Percentiles rank a stretch among this genome's conserved stretches.
Conservation (phyloP, 2,329 filamentous ascomycete genomes). For the Paramyrothecium roridum region DNA sequence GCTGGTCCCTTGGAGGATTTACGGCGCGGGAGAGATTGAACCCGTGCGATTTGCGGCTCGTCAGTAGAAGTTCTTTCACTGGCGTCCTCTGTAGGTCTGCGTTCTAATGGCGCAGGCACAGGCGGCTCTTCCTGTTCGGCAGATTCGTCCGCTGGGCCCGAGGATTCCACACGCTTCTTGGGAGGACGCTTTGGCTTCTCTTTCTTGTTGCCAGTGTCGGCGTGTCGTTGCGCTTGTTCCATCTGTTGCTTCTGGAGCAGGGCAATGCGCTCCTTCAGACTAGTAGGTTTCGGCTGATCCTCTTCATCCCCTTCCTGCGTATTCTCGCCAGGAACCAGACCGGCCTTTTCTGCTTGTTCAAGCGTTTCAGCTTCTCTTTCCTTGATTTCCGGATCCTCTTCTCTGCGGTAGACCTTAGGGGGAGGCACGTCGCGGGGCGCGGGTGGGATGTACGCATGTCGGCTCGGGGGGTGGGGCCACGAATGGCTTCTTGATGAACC, state of each 20-base stretch:
- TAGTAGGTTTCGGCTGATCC: conserved; percentile 86
- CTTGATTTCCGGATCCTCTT: conserved; percentile 76
- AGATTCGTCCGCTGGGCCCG: conserved; percentile 24
- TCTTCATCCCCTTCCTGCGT: conserved; percentile 56
- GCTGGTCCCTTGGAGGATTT: conserved; percentile 47
- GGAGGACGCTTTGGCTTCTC: conserved; percentile 78
- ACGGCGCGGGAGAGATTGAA: conserved; percentile 44
- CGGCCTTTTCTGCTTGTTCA: conserved; percentile 67
- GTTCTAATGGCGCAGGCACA: conserved; percentile 34
- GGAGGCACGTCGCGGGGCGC: conserved; percentile 66
- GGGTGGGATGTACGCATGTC: conserved; percentile 84
- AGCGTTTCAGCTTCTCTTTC: conserved; percentile 64
- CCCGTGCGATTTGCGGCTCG: conserved; percentile 25
- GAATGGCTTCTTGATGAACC: conserved; percentile 95
- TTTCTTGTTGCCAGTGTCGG: conserved; percentile 74
- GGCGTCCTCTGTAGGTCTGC: conserved; percentile 44
- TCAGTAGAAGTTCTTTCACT: conserved; percentile 50
- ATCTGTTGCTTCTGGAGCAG: conserved; percentile 89
- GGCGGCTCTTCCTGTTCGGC: conserved; percentile 20
- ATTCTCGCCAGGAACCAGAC: conserved; percentile 44
- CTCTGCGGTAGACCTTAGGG: conserved; percentile 72
- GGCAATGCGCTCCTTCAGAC: conserved; percentile 92
- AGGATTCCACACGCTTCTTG: conserved; percentile 61
- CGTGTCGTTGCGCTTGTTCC: conserved; percentile 81
- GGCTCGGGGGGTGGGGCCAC: conserved; percentile 91